These are phyloP conservation scores for Saturnispora halmiae DNA, from an alignment of 805 yeast species.

Conservation along the genomic window DNA sequence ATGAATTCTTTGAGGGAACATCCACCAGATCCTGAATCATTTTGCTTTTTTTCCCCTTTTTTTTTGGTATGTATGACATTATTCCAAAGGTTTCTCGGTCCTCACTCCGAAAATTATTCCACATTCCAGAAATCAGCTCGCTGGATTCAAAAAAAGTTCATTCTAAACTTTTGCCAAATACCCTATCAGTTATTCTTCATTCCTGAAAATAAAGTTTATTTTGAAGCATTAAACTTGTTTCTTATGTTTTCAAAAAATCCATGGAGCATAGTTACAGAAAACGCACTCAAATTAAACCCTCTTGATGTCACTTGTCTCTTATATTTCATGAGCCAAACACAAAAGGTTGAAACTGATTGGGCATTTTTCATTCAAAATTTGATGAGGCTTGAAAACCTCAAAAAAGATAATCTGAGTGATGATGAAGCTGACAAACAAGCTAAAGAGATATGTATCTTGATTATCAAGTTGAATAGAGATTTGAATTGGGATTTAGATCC, in stretches of 20 bases:
- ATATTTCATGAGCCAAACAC: constrained; percentile 21
- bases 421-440: constrained; percentile 8
- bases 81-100: constrained; percentile 14
- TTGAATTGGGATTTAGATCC: constrained; percentile 26
- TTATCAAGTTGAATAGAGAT: constrained; percentile 20
- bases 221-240: constrained; percentile 22
- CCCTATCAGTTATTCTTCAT: constrained; percentile 14
- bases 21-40: constrained; percentile 4
- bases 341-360: constrained; percentile 25
- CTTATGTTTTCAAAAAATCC: constrained; percentile 18
- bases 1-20: constrained; percentile 10
- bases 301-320: constrained; percentile 19
- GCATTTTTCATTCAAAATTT: constrained; percentile 22
- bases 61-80: constrained; percentile 17
- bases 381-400: not conserved
- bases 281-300: constrained; percentile 12
- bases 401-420: not conserved
- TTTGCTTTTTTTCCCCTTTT: constrained; percentile 20
- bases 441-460: constrained; percentile 15
- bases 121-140: constrained; percentile 9
- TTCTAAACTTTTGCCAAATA: constrained; percentile 16
- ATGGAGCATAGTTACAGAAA: constrained; percentile 20
- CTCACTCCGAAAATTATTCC: constrained; percentile 4
- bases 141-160: constrained; percentile 15
- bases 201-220: constrained; percentile 10